phyloP scores from a whole-genome alignment of 1,139 yeast genomes.

The Debaryomycetaceae sp. region DNA sequence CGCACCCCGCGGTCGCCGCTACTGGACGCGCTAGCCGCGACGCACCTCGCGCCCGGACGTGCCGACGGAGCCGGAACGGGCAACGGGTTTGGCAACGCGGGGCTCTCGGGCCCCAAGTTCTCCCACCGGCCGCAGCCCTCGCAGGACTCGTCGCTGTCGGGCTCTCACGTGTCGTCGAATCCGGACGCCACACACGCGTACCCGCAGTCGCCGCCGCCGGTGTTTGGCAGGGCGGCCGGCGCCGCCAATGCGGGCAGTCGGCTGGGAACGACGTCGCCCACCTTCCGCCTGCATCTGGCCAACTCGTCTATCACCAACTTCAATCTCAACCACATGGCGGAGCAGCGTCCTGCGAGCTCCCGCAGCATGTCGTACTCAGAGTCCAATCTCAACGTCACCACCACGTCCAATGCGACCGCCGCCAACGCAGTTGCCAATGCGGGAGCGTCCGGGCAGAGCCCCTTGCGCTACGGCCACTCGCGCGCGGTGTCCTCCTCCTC shows the following conservation, averaged over 20 bases:
- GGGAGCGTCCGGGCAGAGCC: background rate
- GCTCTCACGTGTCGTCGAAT: slow-evolving; percentile 3
- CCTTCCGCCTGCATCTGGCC: slow-evolving; percentile 30
- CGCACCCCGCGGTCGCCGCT: slow-evolving; percentile 2
- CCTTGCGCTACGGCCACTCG: slow-evolving; percentile 23
- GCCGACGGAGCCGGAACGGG: slow-evolving; percentile 2
- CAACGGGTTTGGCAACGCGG: slow-evolving; percentile 2
- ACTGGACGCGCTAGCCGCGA: no score
- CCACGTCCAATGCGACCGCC: background rate
- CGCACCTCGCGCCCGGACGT: slow-evolving; percentile 1
- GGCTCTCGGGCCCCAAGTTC: slow-evolving; percentile 4
- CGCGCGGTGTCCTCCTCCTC: slow-evolving; percentile 40
- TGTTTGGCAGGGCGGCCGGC: slow-evolving; percentile 9
- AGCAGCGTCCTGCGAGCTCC: slow-evolving; percentile 1
- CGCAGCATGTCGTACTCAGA: slow-evolving; percentile 5
- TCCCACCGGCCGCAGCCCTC: slow-evolving; percentile 3
- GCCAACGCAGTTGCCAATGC: background rate
- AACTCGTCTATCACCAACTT: slow-evolving; percentile 39
- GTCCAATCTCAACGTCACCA: slow-evolving; percentile 4
- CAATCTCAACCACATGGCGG: slow-evolving; percentile 16
- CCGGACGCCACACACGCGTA: slow-evolving; percentile 3
- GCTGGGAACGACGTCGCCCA: slow-evolving; percentile 19
- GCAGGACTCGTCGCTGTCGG: slow-evolving; percentile 4
- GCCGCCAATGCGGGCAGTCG: background rate
- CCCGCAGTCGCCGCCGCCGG: slow-evolving; percentile 20